Conservation (phyloP, 345 rosid species). For the Linum usitatissimum region DNA sequence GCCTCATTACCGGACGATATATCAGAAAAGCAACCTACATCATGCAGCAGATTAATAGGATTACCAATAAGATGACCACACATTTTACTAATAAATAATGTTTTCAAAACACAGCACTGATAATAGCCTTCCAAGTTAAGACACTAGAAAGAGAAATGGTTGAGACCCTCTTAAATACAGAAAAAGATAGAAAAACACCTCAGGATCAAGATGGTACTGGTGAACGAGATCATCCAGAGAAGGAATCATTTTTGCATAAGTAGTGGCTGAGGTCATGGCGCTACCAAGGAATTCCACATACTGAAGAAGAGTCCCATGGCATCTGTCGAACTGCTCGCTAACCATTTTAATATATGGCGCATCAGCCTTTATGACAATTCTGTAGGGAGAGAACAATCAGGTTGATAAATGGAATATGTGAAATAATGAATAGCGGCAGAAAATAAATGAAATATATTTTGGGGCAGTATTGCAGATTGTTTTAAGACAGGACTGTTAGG, state of each 20-base stretch:
- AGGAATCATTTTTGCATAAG: slow-evolving; percentile 77
- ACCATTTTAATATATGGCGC: slow-evolving; percentile 99
- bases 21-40: slow-evolving; percentile 88
- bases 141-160: background rate
- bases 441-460: slow-evolving; percentile 1
- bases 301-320: slow-evolving; percentile 98
- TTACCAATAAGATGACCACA: background rate
- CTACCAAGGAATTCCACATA: slow-evolving; percentile 88
- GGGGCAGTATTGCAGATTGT: too few species aligned
- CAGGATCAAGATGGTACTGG: slow-evolving; percentile 88
- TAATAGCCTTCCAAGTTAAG: background rate
- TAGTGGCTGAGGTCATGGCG: slow-evolving; percentile 64
- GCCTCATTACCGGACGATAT: slow-evolving; percentile 96
- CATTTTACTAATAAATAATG: background rate
- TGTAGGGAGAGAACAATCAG: slow-evolving; percentile 28
- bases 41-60: slow-evolving; percentile 9
- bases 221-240: slow-evolving; percentile 82
- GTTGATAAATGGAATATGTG: background rate
- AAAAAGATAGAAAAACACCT: slow-evolving; percentile 41
- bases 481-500: too few species aligned
- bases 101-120: background rate
- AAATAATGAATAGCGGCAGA: background rate
- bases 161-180: slow-evolving; percentile 3
- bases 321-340: slow-evolving; percentile 94
- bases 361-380: slow-evolving; percentile 84